Percentiles rank a stretch among this genome's conserved stretches.
Conservation (phyloP, 2,329 filamentous ascomycete species). For the Calycina herbarum region DNA sequence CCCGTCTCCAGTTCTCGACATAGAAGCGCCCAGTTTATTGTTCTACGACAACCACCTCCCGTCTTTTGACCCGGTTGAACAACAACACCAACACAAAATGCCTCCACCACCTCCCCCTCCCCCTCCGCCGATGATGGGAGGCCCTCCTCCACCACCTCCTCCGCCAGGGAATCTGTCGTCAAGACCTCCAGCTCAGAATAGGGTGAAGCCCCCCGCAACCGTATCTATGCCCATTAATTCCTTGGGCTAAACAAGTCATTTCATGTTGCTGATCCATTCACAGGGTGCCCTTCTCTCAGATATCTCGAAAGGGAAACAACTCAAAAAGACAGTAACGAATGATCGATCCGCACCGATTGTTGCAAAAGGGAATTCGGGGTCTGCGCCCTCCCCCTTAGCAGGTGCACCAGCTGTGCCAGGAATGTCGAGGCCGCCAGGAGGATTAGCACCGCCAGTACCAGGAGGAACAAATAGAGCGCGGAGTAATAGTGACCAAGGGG, state of each 20-base stretch:
- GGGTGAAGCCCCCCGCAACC: constrained; percentile 54
- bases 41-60: constrained; percentile 1
- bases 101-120: constrained; percentile 67
- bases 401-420: constrained; percentile 82
- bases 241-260: constrained; percentile 28
- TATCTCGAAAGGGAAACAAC: constrained; percentile 75
- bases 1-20: neutral
- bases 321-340: constrained; percentile 89
- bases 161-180: constrained; percentile 58
- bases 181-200: constrained; percentile 57
- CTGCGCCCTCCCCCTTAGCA: constrained; percentile 62
- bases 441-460: constrained; percentile 71
- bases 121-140: constrained; percentile 52
- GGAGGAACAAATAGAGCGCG: constrained; percentile 66
- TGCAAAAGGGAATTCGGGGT: constrained; percentile 53
- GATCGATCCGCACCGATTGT: constrained; percentile 84
- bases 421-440: constrained; percentile 56
- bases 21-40: neutral
- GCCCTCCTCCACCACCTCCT: constrained; percentile 64
- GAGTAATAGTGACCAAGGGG: constrained; percentile 78
- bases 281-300: constrained; percentile 86
- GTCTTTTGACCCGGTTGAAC: neutral
- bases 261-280: constrained; percentile 29
- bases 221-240: constrained; percentile 26
- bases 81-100: constrained; percentile 18